phyloP scores from a whole-genome alignment of 2,329 filamentous ascomycete species.

The Epichloe scottii region DNA sequence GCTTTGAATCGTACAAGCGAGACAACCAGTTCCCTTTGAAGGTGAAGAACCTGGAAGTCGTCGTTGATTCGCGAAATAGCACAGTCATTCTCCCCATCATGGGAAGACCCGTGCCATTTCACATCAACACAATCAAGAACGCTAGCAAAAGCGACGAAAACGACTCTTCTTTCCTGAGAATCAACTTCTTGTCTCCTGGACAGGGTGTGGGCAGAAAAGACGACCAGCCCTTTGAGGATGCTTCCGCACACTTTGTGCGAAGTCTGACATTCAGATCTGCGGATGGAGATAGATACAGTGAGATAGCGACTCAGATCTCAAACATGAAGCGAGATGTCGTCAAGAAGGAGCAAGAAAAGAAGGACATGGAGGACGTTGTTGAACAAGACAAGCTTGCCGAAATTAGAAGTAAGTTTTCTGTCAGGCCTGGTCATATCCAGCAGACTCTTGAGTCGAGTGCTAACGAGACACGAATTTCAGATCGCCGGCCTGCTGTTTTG shows the following conservation, averaged over 20 bases:
- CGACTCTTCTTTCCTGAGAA: constrained; percentile 83
- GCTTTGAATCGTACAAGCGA: constrained; percentile 96
- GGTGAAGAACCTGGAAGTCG: constrained; percentile 75
- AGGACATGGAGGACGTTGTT: constrained; percentile 98
- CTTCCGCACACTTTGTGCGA: constrained; percentile 86
- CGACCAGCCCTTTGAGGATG: constrained; percentile 95
- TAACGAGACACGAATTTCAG: constrained; percentile 25
- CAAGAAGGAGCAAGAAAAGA: constrained; percentile 95
- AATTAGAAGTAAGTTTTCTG: constrained; percentile 59
- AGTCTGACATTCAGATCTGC: constrained; percentile 91
- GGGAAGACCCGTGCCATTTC: constrained; percentile 93
- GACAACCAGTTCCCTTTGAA: constrained; percentile 83
- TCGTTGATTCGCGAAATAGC: constrained; percentile 80
- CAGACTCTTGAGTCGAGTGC: neutral
- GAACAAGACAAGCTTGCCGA: constrained; percentile 96
- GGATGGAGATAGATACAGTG: constrained; percentile 76
- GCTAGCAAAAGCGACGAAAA: constrained; percentile 95
- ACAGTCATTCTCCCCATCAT: constrained; percentile 93
- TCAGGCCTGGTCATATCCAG: neutral
- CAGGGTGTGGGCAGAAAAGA: constrained; percentile 96
- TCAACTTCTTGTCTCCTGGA: constrained; percentile 94
- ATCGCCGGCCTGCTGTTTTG: constrained; percentile 78
- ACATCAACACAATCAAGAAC: constrained; percentile 97
- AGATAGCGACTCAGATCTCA: constrained; percentile 85
- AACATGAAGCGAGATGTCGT: constrained; percentile 89